A percentile compares a stretch with the other conserved stretches of the same genome.
Evolutionary conservation across 2,329 filamentous ascomycete species (phyloP).

Genomic region (Erysiphe neolycopersici): DNA sequence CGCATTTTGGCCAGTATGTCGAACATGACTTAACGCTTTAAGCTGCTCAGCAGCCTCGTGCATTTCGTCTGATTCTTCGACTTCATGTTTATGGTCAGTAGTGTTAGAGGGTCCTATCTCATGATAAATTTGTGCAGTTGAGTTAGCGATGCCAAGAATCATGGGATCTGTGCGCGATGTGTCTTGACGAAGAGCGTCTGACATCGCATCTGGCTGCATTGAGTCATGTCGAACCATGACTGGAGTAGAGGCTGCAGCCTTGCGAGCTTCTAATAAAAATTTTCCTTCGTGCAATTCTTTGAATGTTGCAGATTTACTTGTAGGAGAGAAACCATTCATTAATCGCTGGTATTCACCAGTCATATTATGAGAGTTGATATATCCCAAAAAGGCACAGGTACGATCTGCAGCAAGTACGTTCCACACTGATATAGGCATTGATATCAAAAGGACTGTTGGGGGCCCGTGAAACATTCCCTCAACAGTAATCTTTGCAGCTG

Average conservation of each 20-base stretch:
- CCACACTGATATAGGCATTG: conserved; percentile 37
- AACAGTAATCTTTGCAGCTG: conserved; percentile 30
- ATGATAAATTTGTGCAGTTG: conserved; percentile 8
- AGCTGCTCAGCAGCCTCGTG: conserved; percentile 40
- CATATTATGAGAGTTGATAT: conserved; percentile 41
- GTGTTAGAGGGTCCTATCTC: conserved; percentile 6
- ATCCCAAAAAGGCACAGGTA: conserved; percentile 37
- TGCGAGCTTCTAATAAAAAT: conserved; percentile 21
- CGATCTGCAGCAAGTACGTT: conserved; percentile 38
- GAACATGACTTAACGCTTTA: conserved; percentile 36
- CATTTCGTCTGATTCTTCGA: conserved; percentile 41
- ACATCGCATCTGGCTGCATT: conserved; percentile 4
- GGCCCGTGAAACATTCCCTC: conserved; percentile 43
- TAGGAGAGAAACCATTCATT: conserved; percentile 19
- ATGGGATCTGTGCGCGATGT: conserved; percentile 7
- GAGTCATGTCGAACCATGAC: conserved; percentile 18
- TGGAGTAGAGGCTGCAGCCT: conserved; percentile 13
- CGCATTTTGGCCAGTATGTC: conserved; percentile 24
- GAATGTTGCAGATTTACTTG: conserved; percentile 18
- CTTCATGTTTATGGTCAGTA: conserved; percentile 19
- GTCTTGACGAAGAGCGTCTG: conserved; percentile 4
- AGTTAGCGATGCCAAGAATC: conserved; percentile 8
- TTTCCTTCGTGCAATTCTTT: conserved; percentile 30
- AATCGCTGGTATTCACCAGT: conserved; percentile 34
- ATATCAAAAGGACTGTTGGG: conserved; percentile 37